Base-by-base conservation (phyloP, 805 yeast species). In the Alloascoidea hylecoeti region DNA sequence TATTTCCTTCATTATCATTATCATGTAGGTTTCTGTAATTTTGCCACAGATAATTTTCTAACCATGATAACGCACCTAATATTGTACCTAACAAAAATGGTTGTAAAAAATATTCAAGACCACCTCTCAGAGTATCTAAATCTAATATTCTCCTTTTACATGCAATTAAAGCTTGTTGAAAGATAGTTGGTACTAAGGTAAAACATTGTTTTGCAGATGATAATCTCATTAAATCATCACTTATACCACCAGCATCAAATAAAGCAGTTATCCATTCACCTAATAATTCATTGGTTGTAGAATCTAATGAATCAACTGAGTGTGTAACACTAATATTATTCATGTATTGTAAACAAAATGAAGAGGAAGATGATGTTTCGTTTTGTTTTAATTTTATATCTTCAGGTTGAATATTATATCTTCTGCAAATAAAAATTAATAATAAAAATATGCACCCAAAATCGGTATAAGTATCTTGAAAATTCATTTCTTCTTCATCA, bases 81-180 rank as follows among this genome's bases (percentile, higher is more conserved):
- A 75, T 49, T 9, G 78, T 68, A 4, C 70, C 61, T 1, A 81
- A 62, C 45, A 89, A 61, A 44, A 83, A 81, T 2, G 84, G 80
- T 49, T 88, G 95, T 35, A 81, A 63, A 46, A 89, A 80, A 49
- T 88, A 85, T 49, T 88, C 96, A 27, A 89, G 61, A 0, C 96
- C 96, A 40, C 81, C 82, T 36, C 66, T 67, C 33, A 85, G 61
- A 3, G 74, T 68, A 3, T 75, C 77, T 5, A 67, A 52, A 44
- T 75, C 78, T 3, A 83, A 63, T 12, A 72, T 56, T 1, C 70
- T 72, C 16, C 66, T 55, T 16, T 68, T 66, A 37, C 72, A 63
- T 1, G 94, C 82, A 13, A 66, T 52, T 9, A 83, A 62, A 0
- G 84, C 78, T 50, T 84, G 88, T 43, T 75, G 75, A 48, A 84